A percentile compares a stretch with the other conserved stretches of the same genome.
These are phyloP conservation scores for Phytopythium boreale DNA, from an alignment of 352 stramenopile genomes.

Conservation along the genomic window DNA sequence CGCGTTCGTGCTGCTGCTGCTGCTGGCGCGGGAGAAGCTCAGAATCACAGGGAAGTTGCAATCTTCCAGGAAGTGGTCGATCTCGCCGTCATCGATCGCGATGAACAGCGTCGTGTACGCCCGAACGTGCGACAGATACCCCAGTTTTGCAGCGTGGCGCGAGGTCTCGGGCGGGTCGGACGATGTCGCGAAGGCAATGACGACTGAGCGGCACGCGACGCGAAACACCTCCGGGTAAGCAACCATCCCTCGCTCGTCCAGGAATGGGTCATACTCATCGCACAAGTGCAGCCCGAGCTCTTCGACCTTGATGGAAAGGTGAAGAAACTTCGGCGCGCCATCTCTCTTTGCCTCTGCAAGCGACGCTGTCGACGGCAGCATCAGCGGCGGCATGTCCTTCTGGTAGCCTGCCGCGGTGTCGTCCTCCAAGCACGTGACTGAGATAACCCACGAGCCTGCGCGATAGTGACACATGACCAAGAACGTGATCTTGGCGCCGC, in stretches of 20 bases:
- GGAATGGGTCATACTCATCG: slow-evolving; percentile 51
- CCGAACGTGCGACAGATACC: slow-evolving; percentile 67
- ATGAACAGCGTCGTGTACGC: slow-evolving; percentile 59
- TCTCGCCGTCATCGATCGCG: slow-evolving; percentile 40
- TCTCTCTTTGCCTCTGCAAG: slow-evolving; percentile 7
- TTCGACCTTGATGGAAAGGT: slow-evolving; percentile 31
- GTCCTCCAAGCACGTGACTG: slow-evolving; percentile 63
- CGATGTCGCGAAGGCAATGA: slow-evolving; percentile 46
- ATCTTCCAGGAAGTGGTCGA: slow-evolving; percentile 67
- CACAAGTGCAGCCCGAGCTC: slow-evolving; percentile 58
- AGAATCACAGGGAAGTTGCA: slow-evolving; percentile 79
- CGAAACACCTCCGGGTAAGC: slow-evolving; percentile 63
- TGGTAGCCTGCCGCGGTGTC: slow-evolving; percentile 18
- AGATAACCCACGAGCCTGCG: slow-evolving; percentile 69
- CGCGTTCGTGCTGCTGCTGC: not conserved
- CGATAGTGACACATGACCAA: slow-evolving; percentile 67
- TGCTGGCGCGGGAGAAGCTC: slow-evolving; percentile 22
- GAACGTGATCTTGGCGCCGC: slow-evolving; percentile 33
- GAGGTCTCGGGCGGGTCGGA: slow-evolving; percentile 47
- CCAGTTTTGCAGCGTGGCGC: slow-evolving; percentile 40
- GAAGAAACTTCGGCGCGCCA: slow-evolving; percentile 24
- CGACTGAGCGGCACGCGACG: slow-evolving; percentile 27
- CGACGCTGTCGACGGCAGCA: slow-evolving; percentile 16
- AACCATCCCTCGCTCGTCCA: slow-evolving; percentile 29
- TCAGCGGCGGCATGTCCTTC: slow-evolving; percentile 10